Evolutionary conservation across 1,139 yeast species (phyloP).

Genomic region (Geotrichum candidum): DNA sequence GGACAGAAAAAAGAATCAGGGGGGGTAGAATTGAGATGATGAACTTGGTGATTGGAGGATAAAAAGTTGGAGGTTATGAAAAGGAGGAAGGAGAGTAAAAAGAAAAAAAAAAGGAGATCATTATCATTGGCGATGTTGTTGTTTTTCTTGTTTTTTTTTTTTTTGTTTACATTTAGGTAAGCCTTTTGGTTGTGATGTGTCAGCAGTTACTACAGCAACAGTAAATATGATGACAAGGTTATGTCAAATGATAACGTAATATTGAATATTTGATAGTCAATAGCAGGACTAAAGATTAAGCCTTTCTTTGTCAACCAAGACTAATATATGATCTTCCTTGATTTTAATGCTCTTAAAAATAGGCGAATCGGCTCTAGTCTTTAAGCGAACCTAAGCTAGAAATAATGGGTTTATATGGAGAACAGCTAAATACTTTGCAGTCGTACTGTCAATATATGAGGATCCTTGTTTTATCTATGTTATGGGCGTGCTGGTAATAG

Average conservation of each 20-base stretch:
- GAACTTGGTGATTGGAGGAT: background rate
- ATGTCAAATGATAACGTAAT: background rate
- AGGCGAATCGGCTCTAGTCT: too few species aligned
- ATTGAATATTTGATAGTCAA: background rate
- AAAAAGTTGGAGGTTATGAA: background rate
- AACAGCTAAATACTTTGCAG: too few species aligned
- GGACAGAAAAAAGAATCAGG: background rate
- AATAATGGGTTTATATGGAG: too few species aligned
- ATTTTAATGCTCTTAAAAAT: too few species aligned
- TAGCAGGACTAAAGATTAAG: too few species aligned
- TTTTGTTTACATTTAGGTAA: background rate
- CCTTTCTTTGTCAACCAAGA: too few species aligned
- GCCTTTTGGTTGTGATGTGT: background rate
- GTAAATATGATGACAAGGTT: background rate
- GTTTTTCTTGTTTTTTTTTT: conserved; percentile 5
- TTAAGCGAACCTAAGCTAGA: too few species aligned
- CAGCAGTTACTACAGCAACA: conserved; percentile 6
- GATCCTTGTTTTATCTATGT: too few species aligned
- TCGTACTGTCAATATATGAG: too few species aligned
- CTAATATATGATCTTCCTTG: too few species aligned
- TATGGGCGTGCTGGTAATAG: too few species aligned
- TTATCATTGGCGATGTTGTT: conserved; percentile 4
- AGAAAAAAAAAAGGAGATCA: conserved; percentile 1
- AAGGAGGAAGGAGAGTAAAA: conserved; percentile 3
- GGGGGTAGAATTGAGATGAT: conserved; percentile 10